phyloP scores from a whole-genome alignment of 2,329 filamentous ascomycete species.

The Pseudogymnoascus destructans region DNA sequence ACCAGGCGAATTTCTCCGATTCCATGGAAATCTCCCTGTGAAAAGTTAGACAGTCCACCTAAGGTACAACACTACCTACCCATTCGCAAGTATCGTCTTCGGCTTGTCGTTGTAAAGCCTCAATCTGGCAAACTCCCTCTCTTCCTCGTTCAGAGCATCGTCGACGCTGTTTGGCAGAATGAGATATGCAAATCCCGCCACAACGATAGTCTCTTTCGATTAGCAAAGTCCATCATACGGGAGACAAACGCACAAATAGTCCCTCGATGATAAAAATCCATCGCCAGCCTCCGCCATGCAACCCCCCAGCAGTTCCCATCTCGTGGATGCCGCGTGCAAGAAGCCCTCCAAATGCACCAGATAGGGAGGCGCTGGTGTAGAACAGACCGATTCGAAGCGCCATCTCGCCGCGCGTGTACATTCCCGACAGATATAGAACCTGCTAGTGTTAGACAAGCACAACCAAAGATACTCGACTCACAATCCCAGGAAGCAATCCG shows the following conservation, averaged over 20 bases:
- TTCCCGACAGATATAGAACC: conserved; percentile 50
- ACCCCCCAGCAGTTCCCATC: conserved; percentile 40
- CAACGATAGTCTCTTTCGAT: conserved; percentile 38
- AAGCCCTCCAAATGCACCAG: conserved; percentile 42
- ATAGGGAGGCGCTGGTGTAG: conserved; percentile 53
- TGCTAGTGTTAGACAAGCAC: conserved; percentile 18
- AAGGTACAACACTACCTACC: not conserved
- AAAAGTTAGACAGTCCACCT: not conserved
- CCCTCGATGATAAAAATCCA: conserved; percentile 43
- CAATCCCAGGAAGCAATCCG: conserved; percentile 53
- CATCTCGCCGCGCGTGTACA: conserved; percentile 38
- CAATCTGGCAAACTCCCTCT: conserved; percentile 29
- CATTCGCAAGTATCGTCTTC: conserved; percentile 16
- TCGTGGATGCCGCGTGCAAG: conserved; percentile 47
- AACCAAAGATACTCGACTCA: conserved; percentile 21
- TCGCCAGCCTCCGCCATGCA: conserved; percentile 31
- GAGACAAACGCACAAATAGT: conserved; percentile 30
- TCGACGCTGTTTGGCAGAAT: conserved; percentile 43
- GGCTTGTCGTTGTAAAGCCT: conserved; percentile 20
- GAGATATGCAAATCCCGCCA: conserved; percentile 38
- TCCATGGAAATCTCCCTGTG: not conserved
- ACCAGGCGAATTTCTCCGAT: conserved; percentile 43
- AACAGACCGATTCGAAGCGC: conserved; percentile 51
- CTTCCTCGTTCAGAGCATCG: conserved; percentile 38
- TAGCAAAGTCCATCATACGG: conserved; percentile 9